Evolutionary conservation across 2,329 filamentous ascomycete species (phyloP).

Genomic region (Helicocarpus griseus): DNA sequence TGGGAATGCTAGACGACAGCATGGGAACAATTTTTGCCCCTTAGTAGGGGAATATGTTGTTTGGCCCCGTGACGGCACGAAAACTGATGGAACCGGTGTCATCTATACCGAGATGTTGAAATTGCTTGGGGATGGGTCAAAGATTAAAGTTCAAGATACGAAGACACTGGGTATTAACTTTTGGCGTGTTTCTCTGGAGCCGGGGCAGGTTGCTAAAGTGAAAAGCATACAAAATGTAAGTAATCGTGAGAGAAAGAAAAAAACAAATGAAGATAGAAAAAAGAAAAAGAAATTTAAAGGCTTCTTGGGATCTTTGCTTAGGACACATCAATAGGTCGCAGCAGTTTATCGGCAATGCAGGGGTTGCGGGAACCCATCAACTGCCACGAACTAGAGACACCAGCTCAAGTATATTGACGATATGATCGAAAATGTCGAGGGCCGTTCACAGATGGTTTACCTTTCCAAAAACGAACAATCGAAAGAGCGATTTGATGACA

Average conservation of each 20-base stretch:
- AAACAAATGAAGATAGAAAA: not conserved
- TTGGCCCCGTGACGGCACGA: constrained; percentile 4
- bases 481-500: not conserved
- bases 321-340: constrained; percentile 4
- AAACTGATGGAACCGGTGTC: not conserved
- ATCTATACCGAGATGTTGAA: constrained; percentile 6
- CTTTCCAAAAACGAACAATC: constrained; percentile 3
- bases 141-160: constrained; percentile 5
- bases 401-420: constrained; percentile 2
- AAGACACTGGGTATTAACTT: constrained; percentile 7
- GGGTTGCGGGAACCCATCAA: constrained; percentile 3
- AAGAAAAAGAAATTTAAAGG: not conserved
- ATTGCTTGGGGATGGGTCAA: constrained; percentile 3
- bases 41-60: not conserved
- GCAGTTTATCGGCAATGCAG: constrained; percentile 6
- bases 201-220: constrained; percentile 4
- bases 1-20: constrained; percentile 1
- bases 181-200: constrained; percentile 5
- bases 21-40: constrained; percentile 3
- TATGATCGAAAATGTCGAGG: not conserved
- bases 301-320: not conserved
- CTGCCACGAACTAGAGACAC: constrained; percentile 2
- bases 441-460: constrained; percentile 4
- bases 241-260: too few species aligned
- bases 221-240: constrained; percentile 7